A percentile compares a stretch with the other conserved stretches of the same genome.
Evolutionary conservation across 306 rosid species (phyloP).

Genomic region (Pyrus communis): DNA sequence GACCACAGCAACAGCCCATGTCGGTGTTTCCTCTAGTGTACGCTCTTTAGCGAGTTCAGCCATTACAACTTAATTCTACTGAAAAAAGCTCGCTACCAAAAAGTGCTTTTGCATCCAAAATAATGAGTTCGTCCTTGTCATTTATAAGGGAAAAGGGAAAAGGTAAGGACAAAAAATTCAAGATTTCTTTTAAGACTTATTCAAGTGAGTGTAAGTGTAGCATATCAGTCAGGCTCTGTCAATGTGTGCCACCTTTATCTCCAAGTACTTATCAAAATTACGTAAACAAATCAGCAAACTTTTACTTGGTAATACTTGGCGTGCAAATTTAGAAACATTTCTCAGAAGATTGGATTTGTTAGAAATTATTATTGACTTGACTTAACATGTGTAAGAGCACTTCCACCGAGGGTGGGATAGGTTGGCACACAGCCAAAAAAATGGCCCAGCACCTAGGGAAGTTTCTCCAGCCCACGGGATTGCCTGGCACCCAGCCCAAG

Average conservation of each 20-base stretch:
- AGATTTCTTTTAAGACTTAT: neutral
- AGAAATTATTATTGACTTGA: too few relatives aligned
- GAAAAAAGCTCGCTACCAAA: neutral
- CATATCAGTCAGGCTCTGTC: neutral
- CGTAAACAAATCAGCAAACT: neutral
- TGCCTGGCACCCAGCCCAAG: too few relatives aligned
- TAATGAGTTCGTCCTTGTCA: neutral
- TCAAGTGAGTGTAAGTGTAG: too few relatives aligned
- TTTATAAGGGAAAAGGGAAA: neutral
- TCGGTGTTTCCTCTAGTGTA: conserved; percentile 47
- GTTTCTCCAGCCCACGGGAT: too few relatives aligned
- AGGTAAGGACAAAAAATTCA: neutral
- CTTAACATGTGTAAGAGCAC: too few relatives aligned
- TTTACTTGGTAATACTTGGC: neutral
- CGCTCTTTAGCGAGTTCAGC: conserved; percentile 14
- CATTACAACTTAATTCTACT: neutral
- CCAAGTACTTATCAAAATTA: neutral
- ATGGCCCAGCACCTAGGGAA: too few relatives aligned
- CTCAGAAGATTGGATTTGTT: too few relatives aligned
- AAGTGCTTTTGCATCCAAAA: neutral
- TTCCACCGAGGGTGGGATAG: too few relatives aligned
- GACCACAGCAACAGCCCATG: conserved; percentile 72
- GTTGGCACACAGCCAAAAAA: too few relatives aligned
- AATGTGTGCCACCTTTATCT: neutral
- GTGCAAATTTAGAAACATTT: neutral